Conservation (phyloP, 768 basidiomycete genomes). For the Chalciporus sphaerocephalus region DNA sequence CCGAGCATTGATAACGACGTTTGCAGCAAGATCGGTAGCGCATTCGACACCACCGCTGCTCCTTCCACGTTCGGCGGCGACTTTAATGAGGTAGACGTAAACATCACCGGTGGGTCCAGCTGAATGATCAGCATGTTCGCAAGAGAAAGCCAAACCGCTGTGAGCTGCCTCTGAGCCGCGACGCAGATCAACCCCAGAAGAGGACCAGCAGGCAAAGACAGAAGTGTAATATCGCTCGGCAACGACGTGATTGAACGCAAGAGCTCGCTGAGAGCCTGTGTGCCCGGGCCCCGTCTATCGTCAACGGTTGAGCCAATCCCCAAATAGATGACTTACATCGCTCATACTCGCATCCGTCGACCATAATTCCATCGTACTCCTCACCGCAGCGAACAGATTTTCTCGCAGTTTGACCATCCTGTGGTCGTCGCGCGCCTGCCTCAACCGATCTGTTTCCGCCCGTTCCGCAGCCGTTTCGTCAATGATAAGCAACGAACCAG, state of each 20-base stretch:
- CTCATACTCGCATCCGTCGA: conserved; percentile 72
- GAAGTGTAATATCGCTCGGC: conserved; percentile 68
- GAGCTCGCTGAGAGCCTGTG: conserved; percentile 75
- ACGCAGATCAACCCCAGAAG: conserved; percentile 74
- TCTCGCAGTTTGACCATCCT: conserved; percentile 61
- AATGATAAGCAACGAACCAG: conserved; percentile 60
- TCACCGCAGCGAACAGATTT: conserved; percentile 57
- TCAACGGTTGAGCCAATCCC: no score
- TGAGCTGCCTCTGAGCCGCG: conserved; percentile 67
- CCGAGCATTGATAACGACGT: conserved; percentile 51
- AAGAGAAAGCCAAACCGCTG: conserved; percentile 80
- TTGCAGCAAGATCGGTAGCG: conserved; percentile 55
- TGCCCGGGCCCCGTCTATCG: no score
- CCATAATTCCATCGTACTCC: conserved; percentile 68
- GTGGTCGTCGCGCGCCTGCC: conserved; percentile 58
- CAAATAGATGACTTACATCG: no score
- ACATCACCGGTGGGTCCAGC: conserved; percentile 63
- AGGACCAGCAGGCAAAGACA: conserved; percentile 78
- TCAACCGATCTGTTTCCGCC: conserved; percentile 51
- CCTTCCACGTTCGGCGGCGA: conserved; percentile 52
- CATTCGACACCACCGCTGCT: conserved; percentile 49
- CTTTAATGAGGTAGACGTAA: conserved; percentile 41
- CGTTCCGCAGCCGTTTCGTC: conserved; percentile 53
- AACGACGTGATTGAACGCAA: conserved; percentile 84
- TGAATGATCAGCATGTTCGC: conserved; percentile 78